A percentile compares a stretch with the other conserved stretches of the same genome.
phyloP scores from a whole-genome alignment of 306 rosid genomes.

The Carpinus viminea region DNA sequence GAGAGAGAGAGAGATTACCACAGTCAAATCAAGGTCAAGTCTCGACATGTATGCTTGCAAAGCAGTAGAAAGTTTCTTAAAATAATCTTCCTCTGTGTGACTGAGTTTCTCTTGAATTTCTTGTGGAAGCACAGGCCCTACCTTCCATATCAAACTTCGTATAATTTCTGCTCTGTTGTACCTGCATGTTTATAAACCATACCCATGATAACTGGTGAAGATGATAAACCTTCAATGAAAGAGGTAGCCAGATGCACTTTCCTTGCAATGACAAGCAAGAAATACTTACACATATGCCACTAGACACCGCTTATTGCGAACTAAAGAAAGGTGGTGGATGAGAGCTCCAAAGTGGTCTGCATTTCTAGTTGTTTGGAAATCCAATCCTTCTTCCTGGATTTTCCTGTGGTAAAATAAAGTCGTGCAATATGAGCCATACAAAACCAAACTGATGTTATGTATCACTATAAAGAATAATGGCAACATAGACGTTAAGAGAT shows the following conservation, averaged over 20 bases:
- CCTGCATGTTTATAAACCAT: constrained; percentile 41
- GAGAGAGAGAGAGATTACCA: constrained; percentile 56
- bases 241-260: background rate
- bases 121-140: constrained; percentile 69
- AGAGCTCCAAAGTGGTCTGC: constrained; percentile 85
- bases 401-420: constrained; percentile 52
- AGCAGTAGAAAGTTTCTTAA: constrained; percentile 68
- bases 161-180: constrained; percentile 67
- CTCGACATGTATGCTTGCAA: constrained; percentile 66
- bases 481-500: background rate
- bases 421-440: background rate
- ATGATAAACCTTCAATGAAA: constrained; percentile 2
- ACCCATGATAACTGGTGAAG: background rate
- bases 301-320: constrained; percentile 85
- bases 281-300: constrained; percentile 69
- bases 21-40: constrained; percentile 65
- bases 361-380: constrained; percentile 76
- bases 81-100: constrained; percentile 71
- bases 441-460: background rate
- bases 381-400: constrained; percentile 81
- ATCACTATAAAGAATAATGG: background rate
- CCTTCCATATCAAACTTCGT: constrained; percentile 73
- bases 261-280: constrained; percentile 8
- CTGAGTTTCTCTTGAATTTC: constrained; percentile 75
- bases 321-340: constrained; percentile 82